These are phyloP conservation scores for Fusarium multiceps DNA, from an alignment of 2,329 filamentous ascomycete species.

Conservation along the genomic window DNA sequence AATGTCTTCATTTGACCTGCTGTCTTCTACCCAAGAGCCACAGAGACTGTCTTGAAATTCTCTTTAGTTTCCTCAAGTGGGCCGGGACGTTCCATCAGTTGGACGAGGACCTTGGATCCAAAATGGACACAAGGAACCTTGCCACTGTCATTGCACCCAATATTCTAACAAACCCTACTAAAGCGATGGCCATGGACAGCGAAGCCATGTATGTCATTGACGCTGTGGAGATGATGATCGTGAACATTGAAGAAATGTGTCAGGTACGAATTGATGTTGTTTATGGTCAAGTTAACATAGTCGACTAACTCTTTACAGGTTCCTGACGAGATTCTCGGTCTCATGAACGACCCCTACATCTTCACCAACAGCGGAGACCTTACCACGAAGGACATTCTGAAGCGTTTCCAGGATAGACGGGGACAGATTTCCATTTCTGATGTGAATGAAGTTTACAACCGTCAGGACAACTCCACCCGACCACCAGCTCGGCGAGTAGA, in stretches of 20 bases:
- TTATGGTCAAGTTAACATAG: not conserved
- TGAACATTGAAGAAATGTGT: slow-evolving; percentile 95
- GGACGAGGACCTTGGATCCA: slow-evolving; percentile 95
- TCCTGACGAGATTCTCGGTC: slow-evolving; percentile 87
- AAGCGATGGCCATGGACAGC: slow-evolving; percentile 76
- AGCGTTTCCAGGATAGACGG: slow-evolving; percentile 85
- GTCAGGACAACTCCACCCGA: slow-evolving; percentile 67
- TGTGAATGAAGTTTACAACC: slow-evolving; percentile 66
- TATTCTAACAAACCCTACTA: slow-evolving; percentile 79
- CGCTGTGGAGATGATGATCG: slow-evolving; percentile 90
- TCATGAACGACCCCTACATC: slow-evolving; percentile 84
- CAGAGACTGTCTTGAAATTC: slow-evolving; percentile 91
- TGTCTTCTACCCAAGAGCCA: slow-evolving; percentile 93
- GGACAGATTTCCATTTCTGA: slow-evolving; percentile 70
- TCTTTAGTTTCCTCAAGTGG: slow-evolving; percentile 98
- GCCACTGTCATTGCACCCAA: slow-evolving; percentile 98
- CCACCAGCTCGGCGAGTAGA: slow-evolving; percentile 76
- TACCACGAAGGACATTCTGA: slow-evolving; percentile 96
- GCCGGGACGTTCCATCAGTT: slow-evolving; percentile 96
- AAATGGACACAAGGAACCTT: slow-evolving; percentile 98
- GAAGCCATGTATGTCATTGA: slow-evolving; percentile 95
- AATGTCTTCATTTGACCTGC: slow-evolving; percentile 89
- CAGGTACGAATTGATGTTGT: slow-evolving; percentile 72
- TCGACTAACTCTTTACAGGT: slow-evolving; percentile 68
- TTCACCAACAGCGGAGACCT: slow-evolving; percentile 87